phyloP scores from a whole-genome alignment of 805 yeast species.

The Pichia membranifaciens region DNA sequence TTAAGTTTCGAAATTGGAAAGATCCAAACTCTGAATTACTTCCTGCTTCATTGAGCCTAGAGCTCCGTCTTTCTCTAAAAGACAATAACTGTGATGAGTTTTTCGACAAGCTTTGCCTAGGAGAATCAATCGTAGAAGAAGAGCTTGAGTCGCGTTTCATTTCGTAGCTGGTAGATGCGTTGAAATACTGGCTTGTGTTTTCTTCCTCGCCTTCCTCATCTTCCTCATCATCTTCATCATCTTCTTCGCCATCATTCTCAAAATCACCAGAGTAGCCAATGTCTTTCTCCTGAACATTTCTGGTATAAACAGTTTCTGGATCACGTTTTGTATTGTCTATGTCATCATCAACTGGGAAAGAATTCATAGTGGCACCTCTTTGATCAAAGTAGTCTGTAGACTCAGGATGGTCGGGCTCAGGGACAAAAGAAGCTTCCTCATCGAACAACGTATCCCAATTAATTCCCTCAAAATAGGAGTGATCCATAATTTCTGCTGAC shows the following conservation, averaged over 20 bases:
- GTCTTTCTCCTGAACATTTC: constrained; percentile 1
- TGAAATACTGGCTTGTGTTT: neutral
- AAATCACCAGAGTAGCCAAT: constrained; percentile 9
- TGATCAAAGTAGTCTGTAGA: constrained; percentile 86
- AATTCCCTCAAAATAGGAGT: constrained; percentile 67
- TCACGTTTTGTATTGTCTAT: neutral
- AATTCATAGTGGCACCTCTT: constrained; percentile 76
- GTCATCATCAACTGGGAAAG: constrained; percentile 39
- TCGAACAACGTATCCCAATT: constrained; percentile 70
- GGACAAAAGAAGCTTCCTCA: constrained; percentile 79
- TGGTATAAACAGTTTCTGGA: neutral
- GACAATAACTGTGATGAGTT: constrained; percentile 30
- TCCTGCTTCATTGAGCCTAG: constrained; percentile 60
- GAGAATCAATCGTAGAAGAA: constrained; percentile 26
- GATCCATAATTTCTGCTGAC: constrained; percentile 69
- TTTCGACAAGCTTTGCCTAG: constrained; percentile 25
- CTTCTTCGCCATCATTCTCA: constrained; percentile 29
- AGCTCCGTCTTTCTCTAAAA: constrained; percentile 65
- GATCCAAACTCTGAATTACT: constrained; percentile 77
- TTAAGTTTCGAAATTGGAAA: constrained; percentile 81
- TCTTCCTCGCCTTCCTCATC: constrained; percentile 4
- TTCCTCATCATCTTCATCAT: constrained; percentile 12
- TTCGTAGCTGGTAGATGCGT: neutral
- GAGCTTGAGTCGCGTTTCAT: constrained; percentile 18
- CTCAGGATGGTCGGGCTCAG: constrained; percentile 71